Conservation (phyloP, 768 basidiomycete genomes). For the Suillus variegatus region DNA sequence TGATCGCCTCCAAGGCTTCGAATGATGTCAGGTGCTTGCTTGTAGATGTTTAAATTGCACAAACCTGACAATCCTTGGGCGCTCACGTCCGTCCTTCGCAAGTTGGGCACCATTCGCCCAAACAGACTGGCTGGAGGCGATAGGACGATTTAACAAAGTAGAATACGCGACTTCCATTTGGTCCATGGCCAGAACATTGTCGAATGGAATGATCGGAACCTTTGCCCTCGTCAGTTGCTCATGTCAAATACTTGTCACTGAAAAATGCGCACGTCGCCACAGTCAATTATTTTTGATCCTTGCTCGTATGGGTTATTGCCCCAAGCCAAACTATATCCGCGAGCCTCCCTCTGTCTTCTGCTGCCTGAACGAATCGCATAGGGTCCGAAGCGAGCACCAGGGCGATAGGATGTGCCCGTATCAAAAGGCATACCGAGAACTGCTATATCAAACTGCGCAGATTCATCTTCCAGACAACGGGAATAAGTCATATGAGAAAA, state of each 20-base stretch:
- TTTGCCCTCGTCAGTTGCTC: constrained; percentile 25
- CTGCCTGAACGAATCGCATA: constrained; percentile 82
- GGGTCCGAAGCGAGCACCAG: constrained; percentile 86
- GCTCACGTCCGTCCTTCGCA: constrained; percentile 59
- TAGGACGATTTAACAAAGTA: constrained; percentile 64
- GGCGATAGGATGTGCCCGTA: constrained; percentile 55
- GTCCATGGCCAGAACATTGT: constrained; percentile 80
- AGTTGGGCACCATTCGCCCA: constrained; percentile 33
- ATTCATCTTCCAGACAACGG: constrained; percentile 65
- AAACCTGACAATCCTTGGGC: constrained; percentile 74
- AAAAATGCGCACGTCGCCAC: constrained; percentile 64
- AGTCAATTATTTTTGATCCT: constrained; percentile 69
- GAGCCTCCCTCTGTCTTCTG: constrained; percentile 60
- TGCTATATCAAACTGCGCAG: constrained; percentile 67
- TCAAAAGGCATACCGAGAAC: constrained; percentile 83
- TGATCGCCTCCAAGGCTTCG: constrained; percentile 78
- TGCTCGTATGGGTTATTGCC: constrained; percentile 61
- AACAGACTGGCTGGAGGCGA: constrained; percentile 28
- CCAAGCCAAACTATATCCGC: constrained; percentile 75
- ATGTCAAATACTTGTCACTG: neutral
- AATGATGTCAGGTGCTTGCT: neutral
- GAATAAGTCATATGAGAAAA: constrained; percentile 83
- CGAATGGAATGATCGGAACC: constrained; percentile 80
- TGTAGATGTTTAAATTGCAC: neutral
- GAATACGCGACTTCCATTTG: constrained; percentile 88